A percentile compares a stretch with the other conserved stretches of the same genome.
phyloP scores from a whole-genome alignment of 2,329 filamentous ascomycete genomes.

The Gaeumannomyces tritici region DNA sequence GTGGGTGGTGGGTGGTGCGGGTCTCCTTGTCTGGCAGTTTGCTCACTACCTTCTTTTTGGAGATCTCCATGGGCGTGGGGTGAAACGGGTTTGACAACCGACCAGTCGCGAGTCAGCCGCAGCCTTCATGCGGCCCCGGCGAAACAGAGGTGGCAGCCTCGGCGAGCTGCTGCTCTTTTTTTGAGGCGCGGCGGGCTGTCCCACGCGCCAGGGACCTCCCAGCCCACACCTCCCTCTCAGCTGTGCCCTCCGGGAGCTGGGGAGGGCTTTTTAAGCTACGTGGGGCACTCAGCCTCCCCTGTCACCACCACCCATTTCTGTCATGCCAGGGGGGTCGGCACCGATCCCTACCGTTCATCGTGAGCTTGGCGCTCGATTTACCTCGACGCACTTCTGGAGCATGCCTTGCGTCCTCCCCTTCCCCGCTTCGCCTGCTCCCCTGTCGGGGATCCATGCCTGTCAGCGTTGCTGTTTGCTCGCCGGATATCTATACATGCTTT shows the following conservation, averaged over 20 bases:
- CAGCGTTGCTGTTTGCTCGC: not conserved
- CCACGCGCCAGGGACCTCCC: not conserved
- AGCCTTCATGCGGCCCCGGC: not conserved
- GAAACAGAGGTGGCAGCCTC: not conserved
- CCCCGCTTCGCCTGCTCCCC: not conserved
- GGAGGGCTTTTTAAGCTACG: not conserved
- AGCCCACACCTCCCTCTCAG: not conserved
- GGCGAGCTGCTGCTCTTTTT: too few relatives aligned
- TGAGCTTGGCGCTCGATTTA: not conserved
- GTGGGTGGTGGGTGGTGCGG: too few relatives aligned
- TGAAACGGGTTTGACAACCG: not conserved
- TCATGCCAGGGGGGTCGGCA: not conserved
- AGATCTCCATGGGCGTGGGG: not conserved
- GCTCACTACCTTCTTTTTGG: not conserved
- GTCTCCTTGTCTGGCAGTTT: not conserved
- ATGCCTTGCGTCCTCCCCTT: not conserved
- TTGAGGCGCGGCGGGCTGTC: too few relatives aligned
- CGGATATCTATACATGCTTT: not conserved
- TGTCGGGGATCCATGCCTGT: not conserved
- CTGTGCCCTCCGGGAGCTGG: not conserved
- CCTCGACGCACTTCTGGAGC: not conserved
- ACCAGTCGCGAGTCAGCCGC: not conserved
- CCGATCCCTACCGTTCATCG: not conserved
- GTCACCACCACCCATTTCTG: not conserved
- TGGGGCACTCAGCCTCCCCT: not conserved